Conservation (phyloP, 768 basidiomycete genomes). For the Mrakia frigida region DNA sequence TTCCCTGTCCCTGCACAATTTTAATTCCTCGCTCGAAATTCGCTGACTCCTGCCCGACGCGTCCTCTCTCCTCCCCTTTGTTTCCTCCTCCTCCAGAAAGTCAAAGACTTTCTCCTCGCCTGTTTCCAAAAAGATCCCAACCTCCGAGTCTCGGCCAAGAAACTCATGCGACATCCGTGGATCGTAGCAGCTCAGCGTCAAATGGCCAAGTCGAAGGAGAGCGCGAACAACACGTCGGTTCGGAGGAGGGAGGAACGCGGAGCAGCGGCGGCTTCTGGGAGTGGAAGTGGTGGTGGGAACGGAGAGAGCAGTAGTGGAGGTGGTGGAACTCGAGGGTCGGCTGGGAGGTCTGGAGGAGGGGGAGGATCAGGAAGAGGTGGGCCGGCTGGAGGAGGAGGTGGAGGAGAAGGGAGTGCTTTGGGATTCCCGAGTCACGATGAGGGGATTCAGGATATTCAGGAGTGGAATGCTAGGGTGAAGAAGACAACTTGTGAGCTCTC, state of each 20-base stretch:
- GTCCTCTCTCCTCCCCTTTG: too few species aligned
- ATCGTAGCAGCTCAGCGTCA: slow-evolving; percentile 81
- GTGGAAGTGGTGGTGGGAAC: neutral
- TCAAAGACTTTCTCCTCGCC: slow-evolving; percentile 92
- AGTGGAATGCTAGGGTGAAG: slow-evolving; percentile 74
- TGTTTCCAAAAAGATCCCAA: slow-evolving; percentile 99
- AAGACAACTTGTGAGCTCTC: slow-evolving; percentile 20
- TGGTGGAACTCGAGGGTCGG: slow-evolving; percentile 23
- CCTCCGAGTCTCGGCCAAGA: slow-evolving; percentile 87
- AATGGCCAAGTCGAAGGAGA: slow-evolving; percentile 46
- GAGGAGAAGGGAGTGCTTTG: neutral
- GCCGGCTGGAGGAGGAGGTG: slow-evolving; percentile 4
- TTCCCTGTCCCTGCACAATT: too few species aligned
- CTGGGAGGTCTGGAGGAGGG: slow-evolving; percentile 36
- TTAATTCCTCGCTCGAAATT: neutral
- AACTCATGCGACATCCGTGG: slow-evolving; percentile 90
- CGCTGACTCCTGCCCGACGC: neutral
- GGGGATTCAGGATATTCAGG: slow-evolving; percentile 88
- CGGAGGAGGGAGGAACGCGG: slow-evolving; percentile 19
- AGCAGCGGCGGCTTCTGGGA: slow-evolving; percentile 35
- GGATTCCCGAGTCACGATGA: slow-evolving; percentile 79
- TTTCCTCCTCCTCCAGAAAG: slow-evolving; percentile 55
- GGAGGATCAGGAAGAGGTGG: slow-evolving; percentile 39
- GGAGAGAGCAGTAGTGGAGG: too few species aligned
- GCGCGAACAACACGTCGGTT: slow-evolving; percentile 19